Conservation (phyloP, 2,329 filamentous ascomycete species). For the Hortaea werneckii region DNA sequence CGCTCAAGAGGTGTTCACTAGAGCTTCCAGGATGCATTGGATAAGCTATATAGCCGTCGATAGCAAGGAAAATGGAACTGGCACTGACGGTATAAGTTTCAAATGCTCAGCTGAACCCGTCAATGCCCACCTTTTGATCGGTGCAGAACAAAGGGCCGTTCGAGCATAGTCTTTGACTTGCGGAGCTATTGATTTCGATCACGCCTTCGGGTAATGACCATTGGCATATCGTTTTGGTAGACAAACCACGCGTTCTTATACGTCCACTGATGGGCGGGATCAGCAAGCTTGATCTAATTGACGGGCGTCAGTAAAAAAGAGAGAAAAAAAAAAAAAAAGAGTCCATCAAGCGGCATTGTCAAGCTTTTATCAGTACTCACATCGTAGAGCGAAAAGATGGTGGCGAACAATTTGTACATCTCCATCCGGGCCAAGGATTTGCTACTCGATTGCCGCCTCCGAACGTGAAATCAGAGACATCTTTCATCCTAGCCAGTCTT, state of each 20-base stretch:
- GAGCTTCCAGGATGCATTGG: no score
- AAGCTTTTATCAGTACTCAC: not conserved
- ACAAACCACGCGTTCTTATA: conserved; percentile 11
- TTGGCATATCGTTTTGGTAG: conserved; percentile 3
- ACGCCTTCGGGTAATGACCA: not conserved
- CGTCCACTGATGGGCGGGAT: conserved; percentile 9
- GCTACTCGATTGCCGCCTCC: conserved; percentile 23
- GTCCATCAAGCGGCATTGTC: not conserved
- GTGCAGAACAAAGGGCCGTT: no score
- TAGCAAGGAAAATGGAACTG: no score
- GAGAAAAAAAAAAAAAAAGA: no score
- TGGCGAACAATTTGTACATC: conserved; percentile 14
- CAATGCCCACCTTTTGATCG: no score
- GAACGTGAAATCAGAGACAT: conserved; percentile 12
- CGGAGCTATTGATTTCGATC: no score
- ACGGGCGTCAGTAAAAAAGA: not conserved
- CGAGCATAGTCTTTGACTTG: no score
- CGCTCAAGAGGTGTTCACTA: no score
- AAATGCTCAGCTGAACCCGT: no score
- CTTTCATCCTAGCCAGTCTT: not conserved
- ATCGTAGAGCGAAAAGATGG: conserved; percentile 3
- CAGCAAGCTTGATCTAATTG: conserved; percentile 4
- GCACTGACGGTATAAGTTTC: no score
- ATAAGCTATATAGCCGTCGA: no score
- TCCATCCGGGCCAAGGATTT: conserved; percentile 16